Conservation (phyloP, 23 red algal species). For the Gracilaria domingensis region DNA sequence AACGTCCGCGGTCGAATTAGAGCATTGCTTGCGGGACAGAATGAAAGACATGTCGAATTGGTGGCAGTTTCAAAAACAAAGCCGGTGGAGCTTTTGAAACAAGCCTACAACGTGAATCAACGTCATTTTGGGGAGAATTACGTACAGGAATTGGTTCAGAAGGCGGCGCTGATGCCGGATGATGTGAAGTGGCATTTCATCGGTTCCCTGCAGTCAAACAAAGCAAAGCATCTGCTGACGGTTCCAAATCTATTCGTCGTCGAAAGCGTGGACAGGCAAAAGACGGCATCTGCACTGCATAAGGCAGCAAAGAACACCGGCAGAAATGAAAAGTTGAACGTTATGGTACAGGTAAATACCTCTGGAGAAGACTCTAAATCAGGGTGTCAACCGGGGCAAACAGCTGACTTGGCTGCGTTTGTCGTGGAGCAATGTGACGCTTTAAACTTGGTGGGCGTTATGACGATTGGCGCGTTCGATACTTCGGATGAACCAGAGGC, state of each 20-base stretch:
- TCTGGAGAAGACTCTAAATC: conserved; percentile 89
- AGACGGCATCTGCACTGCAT: conserved; percentile 85
- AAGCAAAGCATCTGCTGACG: conserved; percentile 72
- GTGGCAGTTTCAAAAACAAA: conserved; percentile 97
- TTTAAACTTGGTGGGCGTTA: conserved; percentile 86
- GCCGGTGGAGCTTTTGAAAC: conserved; percentile 47
- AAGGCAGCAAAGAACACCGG: conserved; percentile 37
- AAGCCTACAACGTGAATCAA: conserved; percentile 83
- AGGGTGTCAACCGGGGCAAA: conserved; percentile 71
- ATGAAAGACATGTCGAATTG: conserved; percentile 41
- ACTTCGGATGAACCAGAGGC: conserved; percentile 64
- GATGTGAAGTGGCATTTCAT: conserved; percentile 96
- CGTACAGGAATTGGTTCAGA: conserved; percentile 91
- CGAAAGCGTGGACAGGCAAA: conserved; percentile 87
- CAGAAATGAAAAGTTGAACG: conserved; percentile 59
- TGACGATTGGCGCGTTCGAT: conserved; percentile 96
- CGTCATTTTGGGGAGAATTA: conserved; percentile 99
- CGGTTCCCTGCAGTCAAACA: conserved; percentile 95
- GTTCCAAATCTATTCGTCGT: conserved; percentile 84
- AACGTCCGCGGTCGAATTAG: conserved; percentile 55
- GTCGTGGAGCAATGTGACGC: conserved; percentile 68
- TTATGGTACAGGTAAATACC: conserved; percentile 97
- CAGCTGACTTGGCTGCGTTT: conserved; percentile 64
- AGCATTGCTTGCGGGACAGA: background rate
- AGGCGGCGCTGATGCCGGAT: conserved; percentile 61